Base-by-base conservation (phyloP, 163 green algal species). In the Chlorella variabilis region DNA sequence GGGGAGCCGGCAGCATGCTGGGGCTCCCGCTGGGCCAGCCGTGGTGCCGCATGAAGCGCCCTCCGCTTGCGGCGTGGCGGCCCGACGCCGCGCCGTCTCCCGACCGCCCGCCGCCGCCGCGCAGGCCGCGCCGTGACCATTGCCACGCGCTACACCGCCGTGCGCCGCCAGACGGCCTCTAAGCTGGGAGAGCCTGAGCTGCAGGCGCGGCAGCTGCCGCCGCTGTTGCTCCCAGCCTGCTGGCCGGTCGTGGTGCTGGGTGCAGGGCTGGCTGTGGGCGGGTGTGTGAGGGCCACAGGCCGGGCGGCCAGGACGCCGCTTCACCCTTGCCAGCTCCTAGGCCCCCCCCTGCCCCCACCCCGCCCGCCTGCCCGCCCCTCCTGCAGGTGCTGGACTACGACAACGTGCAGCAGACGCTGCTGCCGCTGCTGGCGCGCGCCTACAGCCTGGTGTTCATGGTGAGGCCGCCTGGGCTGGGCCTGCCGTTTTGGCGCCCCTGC, bases 341-440 rank as follows among this genome's bases (percentile, higher is more conserved):
- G 54, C 48, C 20, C 36, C 17, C 65, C 31, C 38, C 18, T 20
- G 8, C 31, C 69, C 62, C 7, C 13, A 27, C 6, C 36, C 27
- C 39, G 36, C 65, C 65, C 36, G 13, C 38, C 21, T 69, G 61
- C 61, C 29, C 41, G 13, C 13, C 31, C 17, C 39, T 1, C 69
- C 58, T 66, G 18, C 91, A 98, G 91, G 93, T 99, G 42, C 90
- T 99, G 45, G 96, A 99, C 89, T 99, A 99, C 89, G 95, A 98
- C 87, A 97, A 97, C 81, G 90, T 92, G 20, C 83, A 93, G 31
- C 71, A 90, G 71, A 95, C 90, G 42, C 88, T 99, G 84, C 92
- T 99, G 81, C 93, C 94, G 18, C 87, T 98, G 65, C 31, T 99
- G 25, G 93, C 95, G 1, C 77, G 75, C 25, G 83, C 94, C 1